Base-by-base conservation (phyloP, 768 basidiomycete species). In the Mycena indigotica region DNA sequence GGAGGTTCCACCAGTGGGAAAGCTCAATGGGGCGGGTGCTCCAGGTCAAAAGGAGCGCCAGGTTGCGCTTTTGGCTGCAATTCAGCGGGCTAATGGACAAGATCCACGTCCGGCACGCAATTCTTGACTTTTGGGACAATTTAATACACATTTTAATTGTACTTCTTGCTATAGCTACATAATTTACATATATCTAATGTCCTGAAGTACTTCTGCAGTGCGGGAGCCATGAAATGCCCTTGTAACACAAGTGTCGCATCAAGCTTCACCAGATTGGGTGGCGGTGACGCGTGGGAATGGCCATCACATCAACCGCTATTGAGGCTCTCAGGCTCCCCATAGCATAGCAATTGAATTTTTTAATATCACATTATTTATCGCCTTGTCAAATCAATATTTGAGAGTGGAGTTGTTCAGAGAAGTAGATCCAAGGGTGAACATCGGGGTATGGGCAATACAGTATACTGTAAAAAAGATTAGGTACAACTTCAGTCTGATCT, bases 31-130 rank as follows among this genome's bases (percentile, higher is more conserved):
- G 16, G 16, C 51, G 30, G 51, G 51, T 13, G 3, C 5, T 2
- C 30, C 17, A 19, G 51, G 29, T 29, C 51, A 52, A 35, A 38
- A 52, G 51, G 28, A 52, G 51, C 51, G 51, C 23, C 24, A 26
- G 21, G 29, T 26, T n/a, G 28, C 32, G 15, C 32, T 52, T 16
- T 17, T 52, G 28, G 51, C 5, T 16, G 51, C 51, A 2, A 24
- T 52, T 4, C 21, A 30, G 24, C 51, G 51, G 5, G 32, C 28
- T 8, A 38, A 38, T n/a, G 51, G 51, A 15, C 2, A 52, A 3
- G 28, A 52, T 52, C 51, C 51, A 8, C 51, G 51, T 38, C 51
- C 51, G 15, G 15, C 12, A 19, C 41, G 41, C 41, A 23, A 35
- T 17, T 44, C 41, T 44, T 16, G 41, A 38, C 15, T 6, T 8